A percentile compares a stretch with the other conserved stretches of the same genome.
phyloP scores from a whole-genome alignment of 208 protist genomes.

The Leishmania lainsoni region DNA sequence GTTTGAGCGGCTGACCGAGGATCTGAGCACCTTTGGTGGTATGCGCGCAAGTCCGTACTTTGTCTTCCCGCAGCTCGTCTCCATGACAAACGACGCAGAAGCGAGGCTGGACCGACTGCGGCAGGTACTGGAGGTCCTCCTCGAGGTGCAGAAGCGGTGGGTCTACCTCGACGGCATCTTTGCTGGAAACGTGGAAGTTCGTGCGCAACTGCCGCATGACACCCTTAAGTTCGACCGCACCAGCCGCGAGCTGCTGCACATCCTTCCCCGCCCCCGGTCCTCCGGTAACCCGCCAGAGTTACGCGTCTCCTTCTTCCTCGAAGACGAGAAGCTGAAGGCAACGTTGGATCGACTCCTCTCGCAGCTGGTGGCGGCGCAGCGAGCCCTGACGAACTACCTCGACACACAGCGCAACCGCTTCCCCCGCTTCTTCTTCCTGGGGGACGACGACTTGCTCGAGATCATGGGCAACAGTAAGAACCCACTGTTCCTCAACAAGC shows the following conservation, averaged over 20 bases:
- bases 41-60: conserved; percentile 98
- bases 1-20: conserved; percentile 93
- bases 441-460: conserved; percentile 99
- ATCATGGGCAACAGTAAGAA: conserved; percentile 98
- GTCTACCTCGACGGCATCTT: conserved; percentile 99
- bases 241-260: conserved; percentile 93
- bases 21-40: conserved; percentile 92
- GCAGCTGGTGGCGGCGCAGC: conserved; percentile 96
- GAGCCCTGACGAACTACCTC: conserved; percentile 97
- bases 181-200: conserved; percentile 94
- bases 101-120: conserved; percentile 92
- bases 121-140: conserved; percentile 91
- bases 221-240: conserved; percentile 93
- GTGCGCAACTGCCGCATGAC: conserved; percentile 95
- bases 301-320: conserved; percentile 89
- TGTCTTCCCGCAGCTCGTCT: conserved; percentile 60
- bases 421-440: conserved; percentile 99
- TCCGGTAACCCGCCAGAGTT: conserved; percentile 52
- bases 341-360: conserved; percentile 93
- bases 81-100: conserved; percentile 89
- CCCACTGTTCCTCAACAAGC: conserved; percentile 94
- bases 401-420: conserved; percentile 97
- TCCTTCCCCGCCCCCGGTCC: conserved; percentile 90
- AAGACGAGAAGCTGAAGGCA: conserved; percentile 88
- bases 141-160: conserved; percentile 98